These are phyloP conservation scores for Fonsecaea monophora DNA, from an alignment of 2,329 filamentous ascomycete species.

Conservation along the genomic window DNA sequence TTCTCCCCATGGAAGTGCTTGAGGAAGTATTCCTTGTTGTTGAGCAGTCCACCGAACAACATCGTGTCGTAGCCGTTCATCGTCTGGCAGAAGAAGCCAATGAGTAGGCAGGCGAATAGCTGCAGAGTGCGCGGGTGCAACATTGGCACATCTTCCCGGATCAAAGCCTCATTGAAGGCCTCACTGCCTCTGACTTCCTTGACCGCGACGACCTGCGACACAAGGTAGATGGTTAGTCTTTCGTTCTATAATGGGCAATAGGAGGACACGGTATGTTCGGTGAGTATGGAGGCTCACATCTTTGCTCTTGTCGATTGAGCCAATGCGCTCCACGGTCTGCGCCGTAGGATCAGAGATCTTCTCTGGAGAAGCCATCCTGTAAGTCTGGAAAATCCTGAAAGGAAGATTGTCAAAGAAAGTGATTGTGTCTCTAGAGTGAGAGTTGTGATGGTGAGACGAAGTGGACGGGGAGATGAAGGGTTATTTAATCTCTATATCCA, in stretches of 20 bases:
- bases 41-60: slow-evolving; percentile 60
- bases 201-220: slow-evolving; percentile 33
- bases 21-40: slow-evolving; percentile 54
- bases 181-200: slow-evolving; percentile 60
- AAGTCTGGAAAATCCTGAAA: background rate
- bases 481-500: slow-evolving; percentile 16
- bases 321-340: slow-evolving; percentile 27
- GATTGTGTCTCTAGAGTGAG: slow-evolving; percentile 15
- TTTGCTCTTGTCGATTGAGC: slow-evolving; percentile 31
- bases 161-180: slow-evolving; percentile 62
- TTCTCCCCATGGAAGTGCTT: slow-evolving; percentile 51
- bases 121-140: slow-evolving; percentile 29
- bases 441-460: background rate
- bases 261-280: background rate
- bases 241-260: background rate
- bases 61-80: slow-evolving; percentile 67
- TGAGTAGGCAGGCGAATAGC: slow-evolving; percentile 34
- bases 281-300: slow-evolving; percentile 26
- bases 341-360: slow-evolving; percentile 23
- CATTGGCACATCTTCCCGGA: slow-evolving; percentile 55
- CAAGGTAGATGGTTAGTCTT: background rate
- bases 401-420: slow-evolving; percentile 14
- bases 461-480: slow-evolving; percentile 6
- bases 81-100: slow-evolving; percentile 56
- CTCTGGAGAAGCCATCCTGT: slow-evolving; percentile 32